Percentiles rank a stretch among this genome's conserved stretches.
phyloP scores from a whole-genome alignment of 2,329 filamentous ascomycete species.

The Pseudonectria buxi region DNA sequence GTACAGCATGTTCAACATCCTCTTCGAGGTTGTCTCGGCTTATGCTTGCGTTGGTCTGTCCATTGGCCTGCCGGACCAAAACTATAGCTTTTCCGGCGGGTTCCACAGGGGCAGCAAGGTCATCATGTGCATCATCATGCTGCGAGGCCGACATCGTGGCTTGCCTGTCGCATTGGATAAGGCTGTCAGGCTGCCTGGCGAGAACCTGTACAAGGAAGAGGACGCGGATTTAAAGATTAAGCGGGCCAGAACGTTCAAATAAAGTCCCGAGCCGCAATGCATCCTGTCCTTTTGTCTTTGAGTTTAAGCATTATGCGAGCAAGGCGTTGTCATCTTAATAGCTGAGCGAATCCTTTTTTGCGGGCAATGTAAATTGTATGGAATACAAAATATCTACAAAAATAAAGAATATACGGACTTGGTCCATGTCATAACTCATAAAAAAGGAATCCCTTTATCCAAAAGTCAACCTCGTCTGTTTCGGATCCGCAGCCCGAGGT shows the following conservation, averaged over 20 bases:
- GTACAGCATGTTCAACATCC: conserved; percentile 54
- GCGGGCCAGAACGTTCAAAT: conserved; percentile 20
- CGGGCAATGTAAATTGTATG: no score
- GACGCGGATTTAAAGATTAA: conserved; percentile 24
- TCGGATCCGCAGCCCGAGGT: conserved; percentile 31
- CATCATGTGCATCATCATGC: conserved; percentile 50
- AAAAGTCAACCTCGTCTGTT: conserved; percentile 49
- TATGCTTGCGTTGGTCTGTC: conserved; percentile 59
- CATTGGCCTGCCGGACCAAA: conserved; percentile 45
- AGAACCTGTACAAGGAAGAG: conserved; percentile 24
- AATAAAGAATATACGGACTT: conserved; percentile 1
- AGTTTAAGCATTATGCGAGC: neutral
- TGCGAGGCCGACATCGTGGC: conserved; percentile 50
- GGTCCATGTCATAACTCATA: conserved; percentile 7
- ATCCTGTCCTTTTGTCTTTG: conserved; percentile 1
- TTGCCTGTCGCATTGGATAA: conserved; percentile 50
- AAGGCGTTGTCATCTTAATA: conserved; percentile 8
- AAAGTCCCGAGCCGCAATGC: conserved; percentile 19
- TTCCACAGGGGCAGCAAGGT: conserved; percentile 52
- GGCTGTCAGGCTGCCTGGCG: conserved; percentile 39
- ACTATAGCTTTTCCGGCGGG: conserved; percentile 49
- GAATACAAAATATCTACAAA: neutral
- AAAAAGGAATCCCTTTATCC: conserved; percentile 24
- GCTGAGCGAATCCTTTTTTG: no score
- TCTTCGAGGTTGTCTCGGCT: conserved; percentile 50